Base-by-base conservation (phyloP, 768 basidiomycete species). In the Mycena floridula region DNA sequence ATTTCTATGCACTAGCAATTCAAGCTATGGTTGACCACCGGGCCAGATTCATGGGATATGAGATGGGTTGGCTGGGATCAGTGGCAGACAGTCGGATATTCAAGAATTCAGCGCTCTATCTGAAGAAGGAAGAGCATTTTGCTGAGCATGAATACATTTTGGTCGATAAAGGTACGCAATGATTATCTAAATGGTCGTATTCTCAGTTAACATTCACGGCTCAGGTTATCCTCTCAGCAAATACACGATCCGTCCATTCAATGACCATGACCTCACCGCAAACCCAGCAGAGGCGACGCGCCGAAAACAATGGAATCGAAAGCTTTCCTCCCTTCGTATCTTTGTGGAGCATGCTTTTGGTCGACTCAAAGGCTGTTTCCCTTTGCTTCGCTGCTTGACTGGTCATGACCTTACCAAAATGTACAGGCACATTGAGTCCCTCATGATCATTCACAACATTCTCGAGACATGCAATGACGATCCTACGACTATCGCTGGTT, bases 11-110 rank as follows among this genome's bases (percentile, higher is more conserved):
- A 55, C 8, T 54, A 27, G 44, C 32, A 15, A 42, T 58, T 37
- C 56, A 58, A 27, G 56, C 55, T 4, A 58, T 44, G 1, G 38
- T 48, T 40, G 56, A 58, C 28, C 55, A 58, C 43, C 43, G 32
- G 4, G 43, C 27, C 7, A 22, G 40, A 22, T 45, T 58, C 44
- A 50, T 42, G 2, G 49, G 48, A 1, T 58, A 46, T 30, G 56
- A 54, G 12, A 32, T 56, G 30, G 55, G 56, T 15, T 56, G 56
- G 56, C 56, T 55, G 11, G 56, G 54, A 5, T 54, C 48, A 7
- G 52, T 58, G 3, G 16, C 36, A 13, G 56, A 58, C 36, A 43
- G 32, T 9, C 15, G 36, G 5, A 41, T 58, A n/a, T 57, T 51
- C 45, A 49, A 52, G 40, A 38, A 53, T 20, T 57, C 56, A 9